Base-by-base conservation (phyloP, 2,329 filamentous ascomycete genomes). In the Cercospora janseana region DNA sequence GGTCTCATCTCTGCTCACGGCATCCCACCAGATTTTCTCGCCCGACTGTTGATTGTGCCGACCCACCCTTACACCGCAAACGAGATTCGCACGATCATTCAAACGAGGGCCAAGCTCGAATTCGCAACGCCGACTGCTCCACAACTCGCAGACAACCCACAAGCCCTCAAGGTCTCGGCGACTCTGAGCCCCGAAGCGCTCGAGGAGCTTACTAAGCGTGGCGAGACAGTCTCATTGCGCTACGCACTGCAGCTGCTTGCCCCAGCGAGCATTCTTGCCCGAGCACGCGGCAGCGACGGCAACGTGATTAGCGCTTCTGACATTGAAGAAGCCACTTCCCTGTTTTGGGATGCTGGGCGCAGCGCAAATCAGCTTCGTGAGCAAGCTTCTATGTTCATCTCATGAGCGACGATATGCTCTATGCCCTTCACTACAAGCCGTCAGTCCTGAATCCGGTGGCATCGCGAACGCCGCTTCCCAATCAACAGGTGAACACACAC, bases 171-270 rank as follows among this genome's bases (percentile, higher is more conserved):
- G 6, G 91, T 96, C 73, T 82, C 82, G 41, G 82, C 95, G 35
- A 78, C 81, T 56, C 83, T 97, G 59, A 84, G 82, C 31, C 88
- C 94, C 42, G 81, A 83, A 15, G 93, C 93, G 20, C 79, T 97
- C 52, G 86, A 93, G 62, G 93, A 88, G 74, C 83, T 98, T 63
- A 82, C 89, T 32, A 82, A 87, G 65, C 85, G 95, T 62, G 93
- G 93, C 60, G 88, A 88, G 64, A 86, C 85, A 62, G 90, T 96
- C 66, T 94, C 88, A 69, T 72, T 98, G 72, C 79, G 93, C 60
- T 98, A 98, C 74, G 92, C 91, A 60, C 75, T 98, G 67, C 93
- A 97, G 73, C 74, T 98, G 60, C 77, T 98, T 62, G 88, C 90
- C 20, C 91, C 91, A 2, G 86, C 90, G 45, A 92, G 87, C 70